Evolutionary conservation across 345 rosid species (phyloP).

Genomic region (Populus nigra): DNA sequence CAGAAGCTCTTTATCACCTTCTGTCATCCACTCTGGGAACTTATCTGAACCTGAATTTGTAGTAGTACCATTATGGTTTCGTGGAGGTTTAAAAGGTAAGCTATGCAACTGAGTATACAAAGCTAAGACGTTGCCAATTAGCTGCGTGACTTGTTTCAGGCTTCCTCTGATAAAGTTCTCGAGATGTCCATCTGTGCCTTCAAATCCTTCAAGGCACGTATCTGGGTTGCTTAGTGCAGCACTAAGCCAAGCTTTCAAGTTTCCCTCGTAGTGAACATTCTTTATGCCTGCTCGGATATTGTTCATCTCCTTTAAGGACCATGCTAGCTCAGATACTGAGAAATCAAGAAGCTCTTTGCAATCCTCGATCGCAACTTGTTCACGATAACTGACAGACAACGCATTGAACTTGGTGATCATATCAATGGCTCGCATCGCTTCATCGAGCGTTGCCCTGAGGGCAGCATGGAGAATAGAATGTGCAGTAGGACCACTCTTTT

Average conservation of each 20-base stretch:
- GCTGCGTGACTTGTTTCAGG: conserved; percentile 66
- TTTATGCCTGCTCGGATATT: conserved; percentile 49
- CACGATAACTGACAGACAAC: conserved; percentile 64
- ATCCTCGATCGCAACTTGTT: conserved; percentile 77
- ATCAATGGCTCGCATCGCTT: conserved; percentile 62
- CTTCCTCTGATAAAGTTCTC: conserved; percentile 51
- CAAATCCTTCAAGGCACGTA: conserved; percentile 41
- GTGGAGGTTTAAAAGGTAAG: conserved; percentile 60
- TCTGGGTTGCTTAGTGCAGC: conserved; percentile 36
- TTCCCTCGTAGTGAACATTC: conserved; percentile 47
- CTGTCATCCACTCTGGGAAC: conserved; percentile 64
- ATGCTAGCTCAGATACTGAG: conserved; percentile 87
- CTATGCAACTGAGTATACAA: conserved; percentile 47
- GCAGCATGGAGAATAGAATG: conserved; percentile 61
- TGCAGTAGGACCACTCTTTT: conserved; percentile 26
- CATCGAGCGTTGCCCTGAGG: conserved; percentile 50
- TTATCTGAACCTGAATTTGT: conserved; percentile 6
- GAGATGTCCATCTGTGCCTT: conserved; percentile 67
- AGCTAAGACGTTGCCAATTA: conserved; percentile 25
- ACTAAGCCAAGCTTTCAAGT: conserved; percentile 44
- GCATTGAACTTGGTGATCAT: conserved; percentile 50
- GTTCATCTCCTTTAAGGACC: conserved; percentile 81
- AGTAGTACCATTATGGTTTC: background rate
- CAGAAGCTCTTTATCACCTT: conserved; percentile 43
- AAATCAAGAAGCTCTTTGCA: conserved; percentile 90